Base-by-base conservation (phyloP, 495 filamentous ascomycete genomes). In the Neurospora sp. region DNA sequence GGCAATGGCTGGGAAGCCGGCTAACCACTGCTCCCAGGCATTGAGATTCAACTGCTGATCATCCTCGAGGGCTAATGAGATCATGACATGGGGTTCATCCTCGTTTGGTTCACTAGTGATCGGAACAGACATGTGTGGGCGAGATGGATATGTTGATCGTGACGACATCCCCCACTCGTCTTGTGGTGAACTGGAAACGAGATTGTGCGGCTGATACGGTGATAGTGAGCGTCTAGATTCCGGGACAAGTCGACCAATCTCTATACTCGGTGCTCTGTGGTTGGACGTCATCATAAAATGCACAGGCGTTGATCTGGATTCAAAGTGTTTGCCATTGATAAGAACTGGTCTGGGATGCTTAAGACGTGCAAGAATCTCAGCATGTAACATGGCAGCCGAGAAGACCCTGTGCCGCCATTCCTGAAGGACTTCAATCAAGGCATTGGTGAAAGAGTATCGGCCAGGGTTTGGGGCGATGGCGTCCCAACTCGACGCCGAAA, bases 251-350 rank as follows among this genome's bases (percentile, higher is more conserved):
- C 79, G 77, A 40, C 80, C 78, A 35, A 87, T 74, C 74, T 87
- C 85, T 65, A 87, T 87, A 40, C 84, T 86, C 8, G 82, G 83
- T n/a, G 84, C 84, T 61, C 79, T 85, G 75, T 85, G 82, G 70
- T 87, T 84, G 39, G 83, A 82, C 3, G 85, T 86, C 83, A 86
- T 85, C 81, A 86, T 85, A 69, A 85, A 85, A 73, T 87, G 85
- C 8, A 87, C 84, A 0, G 85, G 85, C 20, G 85, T 87, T 10
- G 82, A 79, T 41, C 85, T 79, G 37, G 84, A 82, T 72, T 87
- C 85, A 69, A 85, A 84, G 59, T 83, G 83, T 69, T 82, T 84
- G 41, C 85, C 85, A 70, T 87, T 85, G 69, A 83, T 80, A 71
- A 82, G 77, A 75, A 85, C 83, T 39, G 84, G 84, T 8, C 84